Percentiles rank a stretch among this genome's conserved stretches.
Conservation (phyloP, 208 protist genomes). For the Trypanosoma congolense region DNA sequence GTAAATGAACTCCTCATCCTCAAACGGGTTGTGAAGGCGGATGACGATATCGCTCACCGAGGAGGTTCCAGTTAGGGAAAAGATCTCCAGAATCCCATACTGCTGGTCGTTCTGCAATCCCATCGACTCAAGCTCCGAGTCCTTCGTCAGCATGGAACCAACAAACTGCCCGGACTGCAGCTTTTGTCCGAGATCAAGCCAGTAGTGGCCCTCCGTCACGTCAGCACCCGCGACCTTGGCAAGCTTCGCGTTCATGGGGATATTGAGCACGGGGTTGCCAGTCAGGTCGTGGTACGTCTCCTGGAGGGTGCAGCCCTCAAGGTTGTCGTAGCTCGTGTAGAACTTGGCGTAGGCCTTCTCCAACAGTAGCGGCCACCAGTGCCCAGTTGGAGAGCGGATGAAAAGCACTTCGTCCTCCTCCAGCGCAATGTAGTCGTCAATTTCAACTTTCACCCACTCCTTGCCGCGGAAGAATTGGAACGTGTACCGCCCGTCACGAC, state of each 20-base stretch:
- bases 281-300: slow-evolving; percentile 69
- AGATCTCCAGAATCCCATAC: slow-evolving; percentile 78
- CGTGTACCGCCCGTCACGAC: slow-evolving; percentile 76
- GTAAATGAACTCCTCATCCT: slow-evolving; percentile 60
- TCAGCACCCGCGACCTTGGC: slow-evolving; percentile 33
- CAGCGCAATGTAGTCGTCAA: slow-evolving; percentile 53
- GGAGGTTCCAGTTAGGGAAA: slow-evolving; percentile 62
- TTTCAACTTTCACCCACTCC: slow-evolving; percentile 61
- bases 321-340: slow-evolving; percentile 65
- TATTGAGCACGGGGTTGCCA: slow-evolving; percentile 40
- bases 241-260: slow-evolving; percentile 28
- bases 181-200: slow-evolving; percentile 60
- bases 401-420: slow-evolving; percentile 51
- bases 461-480: slow-evolving; percentile 75
- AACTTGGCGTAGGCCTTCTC: slow-evolving; percentile 84
- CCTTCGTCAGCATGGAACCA: slow-evolving; percentile 51
- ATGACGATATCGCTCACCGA: slow-evolving; percentile 57
- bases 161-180: slow-evolving; percentile 52
- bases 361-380: slow-evolving; percentile 74
- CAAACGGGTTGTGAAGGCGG: slow-evolving; percentile 75
- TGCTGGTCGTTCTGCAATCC: slow-evolving; percentile 70
- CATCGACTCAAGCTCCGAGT: slow-evolving; percentile 49
- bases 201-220: slow-evolving; percentile 40
- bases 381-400: slow-evolving; percentile 52
- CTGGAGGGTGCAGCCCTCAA: slow-evolving; percentile 44